Percentiles rank a stretch among this genome's conserved stretches.
phyloP scores from a whole-genome alignment of 2,329 filamentous ascomycete species.

The Hirsutella rhossiliensis region DNA sequence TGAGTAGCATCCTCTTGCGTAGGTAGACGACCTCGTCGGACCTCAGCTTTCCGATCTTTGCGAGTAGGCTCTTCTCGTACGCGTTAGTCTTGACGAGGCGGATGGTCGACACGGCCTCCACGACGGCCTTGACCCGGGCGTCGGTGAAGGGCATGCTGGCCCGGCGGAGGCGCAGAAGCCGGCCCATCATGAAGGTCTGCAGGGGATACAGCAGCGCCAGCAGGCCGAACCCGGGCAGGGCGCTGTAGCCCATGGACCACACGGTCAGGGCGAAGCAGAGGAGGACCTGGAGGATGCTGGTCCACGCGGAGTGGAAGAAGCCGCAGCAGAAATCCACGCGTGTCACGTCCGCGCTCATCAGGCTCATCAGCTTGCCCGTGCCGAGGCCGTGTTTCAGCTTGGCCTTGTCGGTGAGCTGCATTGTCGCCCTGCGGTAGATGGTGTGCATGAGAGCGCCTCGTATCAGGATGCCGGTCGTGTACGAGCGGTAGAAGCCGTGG shows the following conservation, averaged over 20 bases:
- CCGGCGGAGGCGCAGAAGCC: slow-evolving; percentile 10
- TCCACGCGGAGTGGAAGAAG: slow-evolving; percentile 19
- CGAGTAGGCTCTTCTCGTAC: slow-evolving; percentile 11
- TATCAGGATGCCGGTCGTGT: slow-evolving; percentile 9
- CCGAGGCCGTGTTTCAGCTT: slow-evolving; percentile 9
- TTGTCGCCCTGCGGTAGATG: slow-evolving; percentile 11
- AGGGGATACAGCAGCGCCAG: slow-evolving; percentile 12
- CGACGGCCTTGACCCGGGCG: slow-evolving; percentile 12
- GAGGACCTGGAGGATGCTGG: slow-evolving; percentile 16
- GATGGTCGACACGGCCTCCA: slow-evolving; percentile 14
- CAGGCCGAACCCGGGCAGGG: slow-evolving; percentile 13
- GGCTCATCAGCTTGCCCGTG: slow-evolving; percentile 17
- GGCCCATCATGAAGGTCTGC: slow-evolving; percentile 10
- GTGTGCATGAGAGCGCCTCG: slow-evolving; percentile 9
- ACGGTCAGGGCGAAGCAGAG: slow-evolving; percentile 11
- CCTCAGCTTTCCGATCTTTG: slow-evolving; percentile 10
- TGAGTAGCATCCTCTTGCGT: slow-evolving; percentile 12
- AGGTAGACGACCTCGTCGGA: slow-evolving; percentile 12
- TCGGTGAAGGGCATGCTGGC: slow-evolving; percentile 15
- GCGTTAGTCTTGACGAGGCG: slow-evolving; percentile 14
- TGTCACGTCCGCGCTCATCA: slow-evolving; percentile 19
- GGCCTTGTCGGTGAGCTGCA: slow-evolving; percentile 8
- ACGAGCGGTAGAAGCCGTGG: slow-evolving; percentile 13
- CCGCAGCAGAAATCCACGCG: slow-evolving; percentile 18
- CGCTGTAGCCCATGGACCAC: slow-evolving; percentile 13